These are phyloP conservation scores for Eucalyptus marginata DNA, from an alignment of 345 rosid species.

Conservation along the genomic window DNA sequence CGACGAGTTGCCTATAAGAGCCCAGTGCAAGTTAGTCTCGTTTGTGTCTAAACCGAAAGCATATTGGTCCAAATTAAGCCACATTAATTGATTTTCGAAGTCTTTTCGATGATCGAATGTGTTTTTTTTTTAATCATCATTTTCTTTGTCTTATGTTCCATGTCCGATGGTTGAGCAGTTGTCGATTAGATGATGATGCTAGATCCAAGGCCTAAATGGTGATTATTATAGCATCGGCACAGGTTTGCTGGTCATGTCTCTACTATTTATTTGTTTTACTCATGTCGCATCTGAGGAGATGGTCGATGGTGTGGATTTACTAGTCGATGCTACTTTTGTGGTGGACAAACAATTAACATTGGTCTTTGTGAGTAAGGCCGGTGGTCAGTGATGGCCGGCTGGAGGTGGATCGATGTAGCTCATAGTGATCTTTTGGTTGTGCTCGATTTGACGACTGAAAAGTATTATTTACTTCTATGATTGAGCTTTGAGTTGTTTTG, in stretches of 20 bases:
- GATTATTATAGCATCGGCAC: not conserved
- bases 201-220: not conserved
- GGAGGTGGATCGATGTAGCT: not conserved
- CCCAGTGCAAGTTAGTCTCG: not conserved
- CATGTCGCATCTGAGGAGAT: accelerated
- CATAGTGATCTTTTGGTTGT: not conserved
- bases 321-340: not conserved
- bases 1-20: not conserved
- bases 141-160: not conserved
- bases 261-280: not conserved
- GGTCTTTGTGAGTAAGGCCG: not conserved
- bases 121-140: not conserved
- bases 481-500: not conserved
- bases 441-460: not conserved
- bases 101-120: not conserved
- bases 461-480: not conserved
- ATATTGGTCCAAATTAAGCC: not conserved
- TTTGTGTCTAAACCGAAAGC: not conserved
- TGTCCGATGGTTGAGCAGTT: not conserved
- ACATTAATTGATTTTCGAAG: not conserved
- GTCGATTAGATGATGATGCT: not conserved
- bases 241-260: not conserved
- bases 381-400: not conserved
- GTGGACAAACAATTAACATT: not conserved
- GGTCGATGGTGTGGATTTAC: not conserved